Evolutionary conservation across 192 early-diverging fungal species (phyloP), one percentile per base, ranked within the genome.

Genomic region (Piromyces sp.): DNA sequence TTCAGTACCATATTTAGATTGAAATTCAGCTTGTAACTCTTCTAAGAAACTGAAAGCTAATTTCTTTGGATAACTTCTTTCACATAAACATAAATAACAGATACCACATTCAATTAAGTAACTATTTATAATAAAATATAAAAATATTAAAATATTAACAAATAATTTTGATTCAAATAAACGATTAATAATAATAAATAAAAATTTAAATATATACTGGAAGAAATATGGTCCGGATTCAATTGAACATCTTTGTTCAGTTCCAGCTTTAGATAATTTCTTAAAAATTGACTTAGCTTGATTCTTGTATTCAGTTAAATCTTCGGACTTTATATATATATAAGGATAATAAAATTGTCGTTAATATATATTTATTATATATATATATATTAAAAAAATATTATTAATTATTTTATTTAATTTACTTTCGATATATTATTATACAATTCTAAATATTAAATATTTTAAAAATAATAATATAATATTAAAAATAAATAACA

Each of bases 271-370:
- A 51, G 91, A 93, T 30, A 98, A 91, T 83, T 93, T 92, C 84
- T 95, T 95, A 84, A 98, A 95, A 33, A 98, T 91, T n/a, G 88
- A 89, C 84, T 96, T 98, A 2, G 95, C 97, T 85, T 98, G 95
- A 58, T 92, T 92, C 82, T 96, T 96, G 90, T 95, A 95, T 83
- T 96, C 96, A 31, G 94, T 90, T 80, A 98, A 90, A 84, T 96
- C 94, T 33, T 89, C 82, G 12, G 84, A 81, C 82, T 86, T 78
- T 15, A 33, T 15, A 19, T n/a, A n/a, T n/a, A n/a, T n/a, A n/a
- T n/a, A n/a, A n/a, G n/a, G n/a, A n/a, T n/a, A n/a, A n/a, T n/a
- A n/a, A n/a, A n/a, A n/a, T n/a, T n/a, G n/a, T n/a, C n/a, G n/a
- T n/a, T n/a, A n/a, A n/a, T n/a, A n/a, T n/a, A n/a, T n/a, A n/a